These are phyloP conservation scores for Sporothrix dimorphospora DNA, from an alignment of 2,329 filamentous ascomycete species.

Conservation along the genomic window DNA sequence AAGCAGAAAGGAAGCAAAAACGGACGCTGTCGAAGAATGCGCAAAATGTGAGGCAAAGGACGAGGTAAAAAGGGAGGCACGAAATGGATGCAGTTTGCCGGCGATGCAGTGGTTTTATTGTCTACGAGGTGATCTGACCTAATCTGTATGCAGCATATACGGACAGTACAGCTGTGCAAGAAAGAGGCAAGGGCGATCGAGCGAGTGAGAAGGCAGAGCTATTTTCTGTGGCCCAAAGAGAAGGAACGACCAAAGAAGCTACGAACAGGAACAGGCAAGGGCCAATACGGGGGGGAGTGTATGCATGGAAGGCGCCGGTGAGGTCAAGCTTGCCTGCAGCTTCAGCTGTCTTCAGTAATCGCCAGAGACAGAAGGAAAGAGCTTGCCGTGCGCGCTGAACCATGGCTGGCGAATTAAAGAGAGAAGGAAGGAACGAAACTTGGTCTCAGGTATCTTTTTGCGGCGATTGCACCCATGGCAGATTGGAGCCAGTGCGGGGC, in stretches of 20 bases:
- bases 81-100: constrained; percentile 11
- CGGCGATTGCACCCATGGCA: not conserved
- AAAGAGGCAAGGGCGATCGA: not conserved
- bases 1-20: not conserved
- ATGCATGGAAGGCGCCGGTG: not conserved
- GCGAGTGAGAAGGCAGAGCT: not conserved
- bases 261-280: constrained; percentile 17
- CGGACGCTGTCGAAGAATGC: not conserved
- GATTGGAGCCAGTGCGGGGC: constrained; percentile 5
- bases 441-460: constrained; percentile 14
- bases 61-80: not conserved
- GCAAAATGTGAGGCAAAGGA: not conserved
- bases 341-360: constrained; percentile 14
- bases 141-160: not conserved
- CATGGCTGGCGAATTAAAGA: not conserved
- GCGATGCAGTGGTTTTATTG: not conserved
- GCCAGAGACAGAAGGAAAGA: not conserved
- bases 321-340: constrained; percentile 1
- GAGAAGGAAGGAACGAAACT: not conserved
- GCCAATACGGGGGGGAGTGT: not conserved
- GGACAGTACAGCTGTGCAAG: not conserved
- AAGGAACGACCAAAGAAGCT: constrained; percentile 3
- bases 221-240: not conserved
- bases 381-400: constrained; percentile 6
- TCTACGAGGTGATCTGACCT: not conserved